Evolutionary conservation across 371 early-diverging fungal species (phyloP).

Genomic region (Zychaea mexicana): DNA sequence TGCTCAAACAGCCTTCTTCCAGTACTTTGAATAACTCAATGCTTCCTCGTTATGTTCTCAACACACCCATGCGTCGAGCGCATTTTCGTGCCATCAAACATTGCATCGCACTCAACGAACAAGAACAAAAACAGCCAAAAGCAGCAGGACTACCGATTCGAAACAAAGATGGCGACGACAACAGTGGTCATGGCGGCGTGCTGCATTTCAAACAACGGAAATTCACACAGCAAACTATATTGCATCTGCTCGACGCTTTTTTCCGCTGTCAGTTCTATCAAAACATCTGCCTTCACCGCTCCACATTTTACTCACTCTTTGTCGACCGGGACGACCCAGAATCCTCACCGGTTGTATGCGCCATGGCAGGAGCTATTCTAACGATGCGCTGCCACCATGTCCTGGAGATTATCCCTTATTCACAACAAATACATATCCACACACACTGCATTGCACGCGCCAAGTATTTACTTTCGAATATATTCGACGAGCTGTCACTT

Average conservation of each 20-base stretch:
- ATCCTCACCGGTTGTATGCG: conserved; percentile 34
- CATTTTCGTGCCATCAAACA: conserved; percentile 16
- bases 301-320: conserved; percentile 36
- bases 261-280: conserved; percentile 38
- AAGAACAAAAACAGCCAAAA: neutral
- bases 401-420: conserved; percentile 23
- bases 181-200: neutral
- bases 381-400: conserved; percentile 38
- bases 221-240: conserved; percentile 3
- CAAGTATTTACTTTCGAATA: conserved; percentile 13
- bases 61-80: conserved; percentile 11
- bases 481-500: conserved; percentile 34
- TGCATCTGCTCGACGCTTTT: conserved; percentile 30
- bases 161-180: neutral
- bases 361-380: conserved; percentile 31
- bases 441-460: conserved; percentile 29
- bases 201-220: conserved; percentile 1
- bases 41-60: conserved; percentile 7
- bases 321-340: conserved; percentile 25
- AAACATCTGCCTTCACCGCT: conserved; percentile 30
- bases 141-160: neutral
- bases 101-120: conserved; percentile 15
- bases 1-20: conserved; percentile 7
- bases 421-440: conserved; percentile 20
- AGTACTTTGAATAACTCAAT: neutral